Evolutionary conservation across 345 rosid genomes (phyloP), one percentile per base, ranked within the genome.

Genomic region (Murraya koenigii): DNA sequence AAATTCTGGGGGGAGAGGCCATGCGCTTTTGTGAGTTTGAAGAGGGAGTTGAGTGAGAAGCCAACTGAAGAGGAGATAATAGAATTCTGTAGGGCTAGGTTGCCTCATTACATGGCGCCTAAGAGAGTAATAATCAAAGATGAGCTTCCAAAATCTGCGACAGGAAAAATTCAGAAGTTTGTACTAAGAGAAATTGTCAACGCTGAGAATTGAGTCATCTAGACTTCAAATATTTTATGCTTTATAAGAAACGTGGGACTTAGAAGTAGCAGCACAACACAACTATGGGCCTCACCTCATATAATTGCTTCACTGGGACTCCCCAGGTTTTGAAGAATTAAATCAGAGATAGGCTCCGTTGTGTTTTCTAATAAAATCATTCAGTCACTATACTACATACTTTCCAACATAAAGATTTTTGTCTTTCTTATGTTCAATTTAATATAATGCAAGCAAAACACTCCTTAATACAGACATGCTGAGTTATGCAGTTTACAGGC

Each of bases 51-150:
- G 39, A 22, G n/a, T 36, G 5, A 58, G 55, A 4, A 30, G 8
- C 5, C 61, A 8, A 28, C 26, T 6, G 61, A 73, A 13, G 23
- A 64, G 44, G 87, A 76, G 4, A 69, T 84, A 17, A 72, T 76
- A 2, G 78, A 76, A 0, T 81, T 59, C 54, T 81, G 84, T 17
- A 84, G 75, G 25, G 74, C 38, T 7, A 63, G 15, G 15, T 2
- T 79, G 81, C 79, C 87, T 1, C 82, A 2, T 19, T 84, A 67
- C 44, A 81, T 81, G 87, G 82, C 76, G 66, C 87, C 79, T 0
- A 84, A 73, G 56, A 81, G 67, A 1, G 71, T 81, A 28, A 78
- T 79, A 38, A 75, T 84, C 54, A 35, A 56, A 30, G 75, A 79
- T 4, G 82, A 84, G 32, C 63, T 81, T 26, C 84, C 87, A 0